Percentiles rank a stretch among this genome's conserved stretches.
phyloP scores from a whole-genome alignment of 176 grass and related monocot species.

The Triticum monococcum region DNA sequence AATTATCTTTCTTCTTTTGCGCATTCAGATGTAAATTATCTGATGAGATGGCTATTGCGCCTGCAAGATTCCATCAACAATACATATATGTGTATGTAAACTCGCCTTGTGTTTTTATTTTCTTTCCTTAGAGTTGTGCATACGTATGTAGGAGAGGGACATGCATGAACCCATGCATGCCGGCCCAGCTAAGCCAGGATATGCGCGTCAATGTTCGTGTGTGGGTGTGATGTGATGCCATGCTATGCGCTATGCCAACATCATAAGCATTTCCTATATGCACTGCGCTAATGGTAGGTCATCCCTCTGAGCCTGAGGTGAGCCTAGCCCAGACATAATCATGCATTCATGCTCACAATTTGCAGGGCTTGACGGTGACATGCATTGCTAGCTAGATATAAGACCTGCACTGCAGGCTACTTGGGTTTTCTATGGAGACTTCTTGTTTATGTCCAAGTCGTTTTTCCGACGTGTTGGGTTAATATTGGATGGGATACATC shows the following conservation, averaged over 20 bases:
- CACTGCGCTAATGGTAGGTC: neutral
- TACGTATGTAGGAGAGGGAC: neutral
- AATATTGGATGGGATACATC: neutral
- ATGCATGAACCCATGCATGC: neutral
- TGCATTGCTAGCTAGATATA: neutral
- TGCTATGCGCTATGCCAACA: neutral
- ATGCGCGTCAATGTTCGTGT: neutral
- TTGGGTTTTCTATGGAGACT: neutral
- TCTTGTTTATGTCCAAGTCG: neutral
- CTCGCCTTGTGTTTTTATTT: too few species aligned
- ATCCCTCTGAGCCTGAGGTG: neutral
- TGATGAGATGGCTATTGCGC: too few species aligned
- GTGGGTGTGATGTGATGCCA: neutral
- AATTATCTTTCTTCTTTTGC: too few species aligned
- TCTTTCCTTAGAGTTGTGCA: too few species aligned
- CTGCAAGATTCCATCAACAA: too few species aligned
- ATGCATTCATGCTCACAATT: neutral
- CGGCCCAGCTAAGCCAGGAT: neutral
- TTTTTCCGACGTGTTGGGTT: neutral
- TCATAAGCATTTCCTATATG: neutral
- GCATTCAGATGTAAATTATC: too few species aligned
- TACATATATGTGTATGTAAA: too few species aligned
- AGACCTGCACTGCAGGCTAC: neutral
- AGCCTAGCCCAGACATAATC: neutral
- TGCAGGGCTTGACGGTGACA: neutral